phyloP scores from a whole-genome alignment of 768 basidiomycete species.

The Lactifluus echinatus region DNA sequence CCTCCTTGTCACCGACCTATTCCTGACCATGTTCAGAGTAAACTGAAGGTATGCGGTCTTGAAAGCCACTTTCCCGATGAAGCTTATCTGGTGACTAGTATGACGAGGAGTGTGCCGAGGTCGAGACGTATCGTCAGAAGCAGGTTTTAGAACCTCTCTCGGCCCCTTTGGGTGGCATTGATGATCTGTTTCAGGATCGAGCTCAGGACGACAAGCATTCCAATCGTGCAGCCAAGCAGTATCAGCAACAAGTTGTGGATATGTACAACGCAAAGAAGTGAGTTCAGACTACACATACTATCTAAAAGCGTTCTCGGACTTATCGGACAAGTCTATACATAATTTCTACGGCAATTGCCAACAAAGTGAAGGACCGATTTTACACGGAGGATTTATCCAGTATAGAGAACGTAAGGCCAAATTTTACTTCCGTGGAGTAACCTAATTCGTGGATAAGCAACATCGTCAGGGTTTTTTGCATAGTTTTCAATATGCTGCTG shows the following conservation, averaged over 20 bases:
- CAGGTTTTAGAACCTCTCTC: constrained; percentile 40
- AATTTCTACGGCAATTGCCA: constrained; percentile 61
- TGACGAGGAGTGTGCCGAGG: constrained; percentile 67
- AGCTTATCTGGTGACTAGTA: constrained; percentile 40
- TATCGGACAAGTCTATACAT: constrained; percentile 49
- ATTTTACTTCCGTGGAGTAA: background rate
- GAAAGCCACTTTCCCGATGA: background rate
- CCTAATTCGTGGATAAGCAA: constrained; percentile 38
- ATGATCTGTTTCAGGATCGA: constrained; percentile 41
- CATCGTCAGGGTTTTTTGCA: constrained; percentile 43
- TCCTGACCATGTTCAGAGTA: constrained; percentile 34
- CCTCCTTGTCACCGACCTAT: background rate
- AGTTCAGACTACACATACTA: background rate
- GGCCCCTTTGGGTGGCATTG: constrained; percentile 1
- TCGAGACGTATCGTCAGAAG: constrained; percentile 68
- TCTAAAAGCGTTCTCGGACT: background rate
- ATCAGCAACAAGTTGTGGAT: constrained; percentile 64
- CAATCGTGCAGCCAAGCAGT: constrained; percentile 62
- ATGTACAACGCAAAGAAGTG: constrained; percentile 83
- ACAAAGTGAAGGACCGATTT: constrained; percentile 60
- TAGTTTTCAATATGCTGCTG: background rate
- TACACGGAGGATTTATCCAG: constrained; percentile 60
- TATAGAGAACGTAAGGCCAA: constrained; percentile 57
- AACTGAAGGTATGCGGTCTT: constrained; percentile 45
- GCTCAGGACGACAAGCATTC: constrained; percentile 68